These are phyloP conservation scores for Yamadazyma ubonensis DNA, from an alignment of 805 yeast species.

Conservation along the genomic window DNA sequence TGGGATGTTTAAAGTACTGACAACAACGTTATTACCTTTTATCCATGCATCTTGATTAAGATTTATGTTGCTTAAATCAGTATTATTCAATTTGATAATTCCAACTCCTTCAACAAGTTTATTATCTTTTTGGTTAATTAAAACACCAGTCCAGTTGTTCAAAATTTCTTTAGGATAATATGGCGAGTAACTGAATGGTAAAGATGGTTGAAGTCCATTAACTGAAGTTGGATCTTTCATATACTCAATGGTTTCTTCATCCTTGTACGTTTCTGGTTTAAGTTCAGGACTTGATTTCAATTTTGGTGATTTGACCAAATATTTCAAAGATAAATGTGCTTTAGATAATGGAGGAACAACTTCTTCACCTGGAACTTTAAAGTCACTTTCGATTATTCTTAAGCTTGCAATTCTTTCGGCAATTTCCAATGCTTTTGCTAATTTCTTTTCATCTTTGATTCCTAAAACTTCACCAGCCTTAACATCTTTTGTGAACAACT, in stretches of 20 bases:
- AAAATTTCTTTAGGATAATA: constrained; percentile 61
- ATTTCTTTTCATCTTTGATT: constrained; percentile 43
- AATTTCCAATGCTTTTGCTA: constrained; percentile 50
- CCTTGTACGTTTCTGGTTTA: constrained; percentile 43
- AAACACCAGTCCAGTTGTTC: constrained; percentile 63
- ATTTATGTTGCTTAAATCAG: constrained; percentile 55
- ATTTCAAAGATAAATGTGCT: constrained; percentile 74
- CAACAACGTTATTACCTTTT: constrained; percentile 41
- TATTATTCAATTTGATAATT: constrained; percentile 52
- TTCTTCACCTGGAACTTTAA: constrained; percentile 84
- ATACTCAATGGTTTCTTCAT: constrained; percentile 67
- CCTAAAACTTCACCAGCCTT: constrained; percentile 57
- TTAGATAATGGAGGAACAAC: constrained; percentile 67
- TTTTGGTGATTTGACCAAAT: constrained; percentile 69
- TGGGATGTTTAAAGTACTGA: constrained; percentile 77
- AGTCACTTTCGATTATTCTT: constrained; percentile 65
- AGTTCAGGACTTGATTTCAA: constrained; percentile 57
- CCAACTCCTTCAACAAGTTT: constrained; percentile 65
- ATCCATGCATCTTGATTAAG: constrained; percentile 54
- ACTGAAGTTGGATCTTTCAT: constrained; percentile 69
- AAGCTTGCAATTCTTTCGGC: constrained; percentile 69
- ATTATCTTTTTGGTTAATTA: constrained; percentile 73
- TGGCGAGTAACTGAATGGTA: constrained; percentile 71
- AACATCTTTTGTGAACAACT: constrained; percentile 55
- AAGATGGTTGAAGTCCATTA: constrained; percentile 63